Base-by-base conservation (phyloP, 2,329 filamentous ascomycete genomes). In the Graphium sp. region DNA sequence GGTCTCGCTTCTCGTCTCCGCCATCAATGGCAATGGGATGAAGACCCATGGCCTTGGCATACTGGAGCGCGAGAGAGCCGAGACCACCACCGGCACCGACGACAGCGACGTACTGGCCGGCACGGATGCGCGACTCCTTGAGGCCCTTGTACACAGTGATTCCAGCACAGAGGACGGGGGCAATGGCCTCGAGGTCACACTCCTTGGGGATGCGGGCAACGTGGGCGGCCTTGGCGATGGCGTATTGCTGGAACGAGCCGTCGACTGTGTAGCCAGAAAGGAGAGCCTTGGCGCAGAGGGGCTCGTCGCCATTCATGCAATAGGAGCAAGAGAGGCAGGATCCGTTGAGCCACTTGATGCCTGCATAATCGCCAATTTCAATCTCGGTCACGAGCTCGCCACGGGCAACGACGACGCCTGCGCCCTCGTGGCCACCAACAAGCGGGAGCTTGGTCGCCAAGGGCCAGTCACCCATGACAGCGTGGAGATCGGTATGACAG, bases 191-290 rank as follows among this genome's bases (percentile, higher is more conserved):
- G 24, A 93, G 72, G 34, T 71, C 60, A 36, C 76, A 67, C 11
- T 77, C 70, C 52, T 85, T 77, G 39, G 80, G 79, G 38, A 94
- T 76, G 40, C 76, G 73, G 17, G 83, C 81, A 11, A 89, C 73
- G 52, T 92, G 81, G 12, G 77, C 71, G 11, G 83, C 84, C 53
- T 92, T 91, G 40, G 74, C 84, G 40, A 93, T 70, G 50, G 69
- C 72, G 59, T 92, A 94, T 60, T 93, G 74, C 61, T 94, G 85
- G 67, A 94, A 94, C 23, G 75, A 74, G 18, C 85, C 85, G 49
- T 93, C 81, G 47, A 93, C 83, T 5, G 82, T 91, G 66, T 91
- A 93, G 32, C 87, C 87, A 1, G 83, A 91, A 22, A 93, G 68
- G 20, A 66, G 57, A 16, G 80, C 71, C 34, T 79, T 60, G 11